Percentiles rank a stretch among this genome's conserved stretches.
These are phyloP conservation scores for Cyberlindnera petersonii DNA, from an alignment of 805 yeast genomes.

Conservation along the genomic window DNA sequence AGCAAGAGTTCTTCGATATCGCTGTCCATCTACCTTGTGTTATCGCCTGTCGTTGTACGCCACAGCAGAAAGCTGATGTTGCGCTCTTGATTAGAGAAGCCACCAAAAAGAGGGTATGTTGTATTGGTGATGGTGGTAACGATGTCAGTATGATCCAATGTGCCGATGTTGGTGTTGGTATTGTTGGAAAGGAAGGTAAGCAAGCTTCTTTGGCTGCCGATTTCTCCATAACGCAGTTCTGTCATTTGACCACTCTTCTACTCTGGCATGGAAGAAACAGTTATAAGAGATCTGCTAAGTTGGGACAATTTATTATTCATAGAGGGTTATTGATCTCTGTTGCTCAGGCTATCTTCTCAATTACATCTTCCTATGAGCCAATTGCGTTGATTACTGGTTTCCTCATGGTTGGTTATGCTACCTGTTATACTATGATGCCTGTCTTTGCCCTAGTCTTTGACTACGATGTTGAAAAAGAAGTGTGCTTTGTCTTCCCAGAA, in stretches of 20 bases:
- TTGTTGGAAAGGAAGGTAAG: conserved; percentile 97
- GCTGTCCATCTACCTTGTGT: conserved; percentile 85
- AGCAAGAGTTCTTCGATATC: conserved; percentile 69
- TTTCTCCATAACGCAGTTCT: conserved; percentile 88
- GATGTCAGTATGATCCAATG: conserved; percentile 99
- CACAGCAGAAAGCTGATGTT: conserved; percentile 97
- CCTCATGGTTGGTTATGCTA: conserved; percentile 98
- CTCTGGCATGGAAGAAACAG: conserved; percentile 99
- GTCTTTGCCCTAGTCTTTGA: conserved; percentile 91
- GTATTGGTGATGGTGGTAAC: conserved; percentile 99
- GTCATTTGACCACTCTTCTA: conserved; percentile 77
- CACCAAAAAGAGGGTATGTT: conserved; percentile 89
- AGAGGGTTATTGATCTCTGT: conserved; percentile 92
- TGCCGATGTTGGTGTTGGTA: conserved; percentile 98
- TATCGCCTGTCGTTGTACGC: conserved; percentile 97
- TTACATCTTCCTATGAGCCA: conserved; percentile 86
- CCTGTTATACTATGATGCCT: conserved; percentile 97
- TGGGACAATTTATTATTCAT: conserved; percentile 94
- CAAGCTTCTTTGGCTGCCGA: conserved; percentile 98
- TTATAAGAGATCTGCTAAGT: conserved; percentile 90
- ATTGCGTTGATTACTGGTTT: conserved; percentile 93
- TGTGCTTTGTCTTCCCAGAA: conserved; percentile 91
- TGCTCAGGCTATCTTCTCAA: conserved; percentile 90
- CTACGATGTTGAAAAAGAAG: conserved; percentile 82
- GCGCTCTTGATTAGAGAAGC: conserved; percentile 72